phyloP scores from a whole-genome alignment of 257 asterid species.

The Solanum boliviense region DNA sequence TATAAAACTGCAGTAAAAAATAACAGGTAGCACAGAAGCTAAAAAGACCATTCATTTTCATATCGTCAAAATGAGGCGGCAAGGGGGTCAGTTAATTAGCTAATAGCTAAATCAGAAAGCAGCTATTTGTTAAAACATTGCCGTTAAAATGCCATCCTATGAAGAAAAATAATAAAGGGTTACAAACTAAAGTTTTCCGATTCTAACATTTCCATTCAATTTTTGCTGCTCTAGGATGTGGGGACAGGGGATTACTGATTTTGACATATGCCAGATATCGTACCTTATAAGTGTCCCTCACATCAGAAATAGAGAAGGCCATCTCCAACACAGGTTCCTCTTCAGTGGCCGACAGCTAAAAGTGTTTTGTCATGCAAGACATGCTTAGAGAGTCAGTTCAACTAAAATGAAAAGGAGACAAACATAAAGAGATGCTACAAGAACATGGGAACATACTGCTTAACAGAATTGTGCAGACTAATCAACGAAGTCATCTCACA shows the following conservation, averaged over 20 bases:
- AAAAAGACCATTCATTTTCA: neutral
- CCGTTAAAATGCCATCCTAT: neutral
- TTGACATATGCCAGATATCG: neutral
- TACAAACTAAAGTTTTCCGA: neutral
- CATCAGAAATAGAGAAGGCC: constrained; percentile 42
- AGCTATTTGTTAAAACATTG: neutral
- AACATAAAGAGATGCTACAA: neutral
- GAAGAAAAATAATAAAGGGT: neutral
- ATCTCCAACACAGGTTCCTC: constrained; percentile 40
- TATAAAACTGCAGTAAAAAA: neutral
- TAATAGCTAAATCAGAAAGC: neutral
- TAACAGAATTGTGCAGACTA: neutral
- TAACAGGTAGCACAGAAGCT: neutral
- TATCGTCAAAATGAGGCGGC: neutral
- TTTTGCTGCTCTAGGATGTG: neutral
- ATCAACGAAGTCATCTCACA: neutral
- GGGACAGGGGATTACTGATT: neutral
- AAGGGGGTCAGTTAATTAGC: neutral
- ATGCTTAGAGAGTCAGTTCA: neutral
- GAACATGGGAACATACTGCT: neutral
- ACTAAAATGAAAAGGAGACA: neutral
- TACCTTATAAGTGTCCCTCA: constrained; percentile 69
- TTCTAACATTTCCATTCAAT: neutral
- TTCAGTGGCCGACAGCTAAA: constrained; percentile 31
- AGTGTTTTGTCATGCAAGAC: constrained; percentile 4